A percentile compares a stretch with the other conserved stretches of the same genome.
These are phyloP conservation scores for Hyphopichia fennica DNA, from an alignment of 1,139 yeast species.

Conservation along the genomic window DNA sequence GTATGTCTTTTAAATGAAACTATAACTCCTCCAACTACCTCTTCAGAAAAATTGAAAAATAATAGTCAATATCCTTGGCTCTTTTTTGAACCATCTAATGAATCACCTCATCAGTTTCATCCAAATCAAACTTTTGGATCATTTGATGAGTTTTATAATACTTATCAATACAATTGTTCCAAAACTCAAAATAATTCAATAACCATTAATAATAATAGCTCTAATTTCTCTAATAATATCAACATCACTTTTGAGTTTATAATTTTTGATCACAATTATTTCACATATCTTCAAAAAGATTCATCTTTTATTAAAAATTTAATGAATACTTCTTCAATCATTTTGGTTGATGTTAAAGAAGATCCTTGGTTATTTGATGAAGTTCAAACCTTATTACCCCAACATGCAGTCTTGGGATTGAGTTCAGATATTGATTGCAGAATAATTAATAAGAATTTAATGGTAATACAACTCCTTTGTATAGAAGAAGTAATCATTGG, in stretches of 20 bases:
- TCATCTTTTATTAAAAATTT: neutral
- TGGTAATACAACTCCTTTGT: conserved; percentile 3
- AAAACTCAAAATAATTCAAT: neutral
- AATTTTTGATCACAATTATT: neutral
- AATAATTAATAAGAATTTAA: conserved; percentile 9
- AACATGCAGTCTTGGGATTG: conserved; percentile 11
- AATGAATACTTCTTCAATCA: conserved; percentile 8
- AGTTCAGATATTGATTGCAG: conserved; percentile 17
- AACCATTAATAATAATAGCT: neutral
- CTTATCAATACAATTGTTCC: neutral
- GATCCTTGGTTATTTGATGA: conserved; percentile 15
- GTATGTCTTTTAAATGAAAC: conserved; percentile 1
- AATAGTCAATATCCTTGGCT: too few relatives aligned
- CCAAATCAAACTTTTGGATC: neutral
- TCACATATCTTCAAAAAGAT: neutral
- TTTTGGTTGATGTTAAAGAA: conserved; percentile 15
- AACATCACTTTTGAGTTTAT: neutral
- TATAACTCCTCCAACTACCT: neutral
- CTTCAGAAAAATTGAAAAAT: too few relatives aligned
- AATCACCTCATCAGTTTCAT: neutral
- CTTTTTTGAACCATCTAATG: neutral
- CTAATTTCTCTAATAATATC: too few relatives aligned
- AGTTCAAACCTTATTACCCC: conserved; percentile 7
- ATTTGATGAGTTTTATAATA: neutral
- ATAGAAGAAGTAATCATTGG: conserved; percentile 6